Evolutionary conservation across 2,329 filamentous ascomycete species (phyloP).

Genomic region (Penicillium sp.): DNA sequence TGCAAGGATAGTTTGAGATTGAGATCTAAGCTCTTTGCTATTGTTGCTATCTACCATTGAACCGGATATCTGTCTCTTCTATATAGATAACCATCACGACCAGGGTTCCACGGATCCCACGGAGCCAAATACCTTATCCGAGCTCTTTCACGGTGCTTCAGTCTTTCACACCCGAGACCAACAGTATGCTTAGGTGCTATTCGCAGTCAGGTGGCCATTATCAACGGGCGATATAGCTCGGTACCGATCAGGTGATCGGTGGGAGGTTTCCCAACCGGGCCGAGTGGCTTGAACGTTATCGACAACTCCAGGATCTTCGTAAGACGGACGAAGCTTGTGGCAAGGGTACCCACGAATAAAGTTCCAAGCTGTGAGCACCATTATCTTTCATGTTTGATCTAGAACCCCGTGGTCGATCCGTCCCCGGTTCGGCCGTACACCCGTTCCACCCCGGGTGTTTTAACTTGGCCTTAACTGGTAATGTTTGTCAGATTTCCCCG

Average conservation of each 20-base stretch:
- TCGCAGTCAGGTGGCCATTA: conserved; percentile 18
- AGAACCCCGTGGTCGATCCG: conserved; percentile 4
- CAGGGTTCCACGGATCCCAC: conserved; percentile 9
- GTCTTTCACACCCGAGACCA: conserved; percentile 12
- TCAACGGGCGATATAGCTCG: conserved; percentile 17
- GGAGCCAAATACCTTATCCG: conserved; percentile 8
- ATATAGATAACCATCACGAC: conserved; percentile 18
- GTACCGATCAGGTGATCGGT: conserved; percentile 27
- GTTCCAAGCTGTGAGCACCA: neutral
- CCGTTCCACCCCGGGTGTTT: conserved; percentile 10
- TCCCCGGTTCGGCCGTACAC: conserved; percentile 10
- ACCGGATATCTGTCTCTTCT: conserved; percentile 14
- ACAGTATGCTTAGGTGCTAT: conserved; percentile 10
- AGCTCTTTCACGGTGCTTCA: conserved; percentile 6
- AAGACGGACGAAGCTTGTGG: neutral
- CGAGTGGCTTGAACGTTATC: conserved; percentile 22
- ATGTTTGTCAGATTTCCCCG: neutral
- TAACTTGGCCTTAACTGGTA: conserved; percentile 2
- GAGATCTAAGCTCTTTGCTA: conserved; percentile 1
- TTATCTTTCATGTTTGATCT: conserved; percentile 5
- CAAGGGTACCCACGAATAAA: conserved; percentile 7
- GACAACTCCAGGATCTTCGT: neutral
- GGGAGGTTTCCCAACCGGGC: conserved; percentile 8
- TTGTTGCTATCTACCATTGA: conserved; percentile 13
- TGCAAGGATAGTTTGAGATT: neutral